A percentile compares a stretch with the other conserved stretches of the same genome.
phyloP scores from a whole-genome alignment of 106 monocot genomes.

The Dioscorea zingiberensis region DNA sequence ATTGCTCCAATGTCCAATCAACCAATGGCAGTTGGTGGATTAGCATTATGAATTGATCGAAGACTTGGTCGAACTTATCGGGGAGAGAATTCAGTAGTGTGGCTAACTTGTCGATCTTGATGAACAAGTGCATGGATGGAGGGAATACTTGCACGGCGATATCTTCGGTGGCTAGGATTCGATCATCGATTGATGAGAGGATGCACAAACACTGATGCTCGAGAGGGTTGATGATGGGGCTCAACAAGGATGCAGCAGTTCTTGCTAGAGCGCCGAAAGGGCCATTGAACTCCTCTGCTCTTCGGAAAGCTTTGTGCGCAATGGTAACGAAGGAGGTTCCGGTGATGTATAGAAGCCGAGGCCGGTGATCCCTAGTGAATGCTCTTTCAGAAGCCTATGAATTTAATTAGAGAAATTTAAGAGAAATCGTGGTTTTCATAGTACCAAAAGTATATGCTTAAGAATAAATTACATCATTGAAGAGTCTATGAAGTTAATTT shows the following conservation, averaged over 20 bases:
- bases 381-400: constrained; percentile 7
- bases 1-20: neutral
- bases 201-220: constrained; percentile 9
- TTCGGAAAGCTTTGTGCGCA: constrained; percentile 10
- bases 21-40: constrained; percentile 3
- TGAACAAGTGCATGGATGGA: constrained; percentile 5
- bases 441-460: too few relatives aligned
- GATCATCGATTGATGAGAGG: constrained; percentile 18
- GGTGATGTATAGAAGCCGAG: constrained; percentile 18
- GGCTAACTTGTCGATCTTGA: constrained; percentile 20
- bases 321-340: constrained; percentile 18
- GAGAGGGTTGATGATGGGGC: constrained; percentile 13
- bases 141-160: constrained; percentile 20
- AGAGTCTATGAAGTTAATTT: too few relatives aligned
- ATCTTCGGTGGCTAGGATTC: constrained; percentile 10
- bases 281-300: constrained; percentile 5
- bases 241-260: constrained; percentile 4
- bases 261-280: constrained; percentile 8
- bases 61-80: constrained; percentile 11
- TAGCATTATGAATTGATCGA: neutral
- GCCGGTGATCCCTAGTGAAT: constrained; percentile 6
- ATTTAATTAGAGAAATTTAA: neutral
- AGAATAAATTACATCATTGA: too few relatives aligned
- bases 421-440: too few relatives aligned
- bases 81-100: constrained; percentile 13